A percentile compares a stretch with the other conserved stretches of the same genome.
Conservation (phyloP, 176 grass and related monocot genomes). For the Lolium rigidum region DNA sequence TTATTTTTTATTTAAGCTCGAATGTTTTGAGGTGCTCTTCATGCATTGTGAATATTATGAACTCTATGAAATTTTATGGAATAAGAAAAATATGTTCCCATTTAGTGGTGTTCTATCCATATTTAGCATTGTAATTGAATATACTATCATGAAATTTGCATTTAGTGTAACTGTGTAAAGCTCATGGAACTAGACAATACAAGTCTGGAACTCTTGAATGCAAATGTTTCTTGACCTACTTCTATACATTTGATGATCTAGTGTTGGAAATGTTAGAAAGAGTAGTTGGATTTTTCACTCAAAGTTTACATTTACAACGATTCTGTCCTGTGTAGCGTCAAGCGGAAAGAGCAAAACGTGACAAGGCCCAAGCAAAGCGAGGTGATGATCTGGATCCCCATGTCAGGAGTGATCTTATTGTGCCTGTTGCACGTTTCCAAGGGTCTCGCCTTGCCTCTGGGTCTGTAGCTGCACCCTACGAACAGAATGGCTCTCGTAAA, state of each 20-base stretch:
- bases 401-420: constrained; percentile 71
- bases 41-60: background rate
- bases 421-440: constrained; percentile 79
- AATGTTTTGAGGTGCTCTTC: background rate
- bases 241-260: constrained; percentile 3
- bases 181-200: constrained; percentile 5
- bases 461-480: constrained; percentile 68
- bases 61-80: constrained; percentile 9
- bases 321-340: constrained; percentile 70
- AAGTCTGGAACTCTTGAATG: background rate
- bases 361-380: constrained; percentile 77
- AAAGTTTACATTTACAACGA: constrained; percentile 31
- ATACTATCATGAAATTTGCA: constrained; percentile 22
- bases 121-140: constrained; percentile 20
- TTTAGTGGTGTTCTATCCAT: constrained; percentile 13
- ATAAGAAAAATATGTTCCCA: constrained; percentile 24
- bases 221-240: constrained; percentile 9
- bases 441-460: constrained; percentile 94
- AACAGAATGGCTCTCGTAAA: constrained; percentile 54
- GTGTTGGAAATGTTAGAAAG: constrained; percentile 19
- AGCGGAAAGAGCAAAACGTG: constrained; percentile 86
- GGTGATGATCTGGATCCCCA: constrained; percentile 92
- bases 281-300: constrained; percentile 31
- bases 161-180: constrained; percentile 3
- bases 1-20: constrained; percentile 3